Evolutionary conservation across 768 basidiomycete species (phyloP).

Genomic region (Lactifluus rugatus): DNA sequence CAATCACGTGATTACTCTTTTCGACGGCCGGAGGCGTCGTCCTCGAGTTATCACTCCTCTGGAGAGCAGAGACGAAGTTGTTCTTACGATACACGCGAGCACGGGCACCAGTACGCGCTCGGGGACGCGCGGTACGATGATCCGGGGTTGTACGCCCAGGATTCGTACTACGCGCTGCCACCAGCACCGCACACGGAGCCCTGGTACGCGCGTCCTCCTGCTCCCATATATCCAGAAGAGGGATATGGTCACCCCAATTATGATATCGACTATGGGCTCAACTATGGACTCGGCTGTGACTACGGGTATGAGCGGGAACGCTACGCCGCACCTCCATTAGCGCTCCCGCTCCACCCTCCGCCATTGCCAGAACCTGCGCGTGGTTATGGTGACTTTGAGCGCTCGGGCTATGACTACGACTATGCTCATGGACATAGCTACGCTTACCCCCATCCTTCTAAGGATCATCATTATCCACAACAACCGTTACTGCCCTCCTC

Average conservation of each 20-base stretch:
- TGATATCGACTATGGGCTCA: neutral
- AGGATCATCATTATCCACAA: neutral
- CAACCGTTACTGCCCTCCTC: no score
- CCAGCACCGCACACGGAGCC: slow-evolving; percentile 9
- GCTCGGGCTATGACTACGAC: neutral
- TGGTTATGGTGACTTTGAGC: slow-evolving; percentile 1
- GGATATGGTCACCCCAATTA: neutral
- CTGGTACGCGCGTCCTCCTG: slow-evolving; percentile 1
- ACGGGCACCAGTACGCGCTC: slow-evolving; percentile 13
- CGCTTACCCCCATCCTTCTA: neutral
- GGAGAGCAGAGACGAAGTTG: neutral
- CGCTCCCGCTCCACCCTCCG: neutral
- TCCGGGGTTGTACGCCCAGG: slow-evolving; percentile 3
- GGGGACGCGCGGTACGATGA: slow-evolving; percentile 7
- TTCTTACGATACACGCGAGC: neutral
- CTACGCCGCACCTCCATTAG: neutral
- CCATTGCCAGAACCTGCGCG: neutral
- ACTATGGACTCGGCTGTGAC: neutral
- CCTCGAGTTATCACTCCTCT: neutral
- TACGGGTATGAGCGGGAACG: neutral
- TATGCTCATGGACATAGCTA: neutral
- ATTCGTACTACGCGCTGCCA: slow-evolving; percentile 11
- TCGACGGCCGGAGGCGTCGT: neutral
- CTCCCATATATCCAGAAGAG: neutral
- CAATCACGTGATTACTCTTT: neutral